Base-by-base conservation (phyloP, 2,329 filamentous ascomycete species). In the Fusarium sp. region DNA sequence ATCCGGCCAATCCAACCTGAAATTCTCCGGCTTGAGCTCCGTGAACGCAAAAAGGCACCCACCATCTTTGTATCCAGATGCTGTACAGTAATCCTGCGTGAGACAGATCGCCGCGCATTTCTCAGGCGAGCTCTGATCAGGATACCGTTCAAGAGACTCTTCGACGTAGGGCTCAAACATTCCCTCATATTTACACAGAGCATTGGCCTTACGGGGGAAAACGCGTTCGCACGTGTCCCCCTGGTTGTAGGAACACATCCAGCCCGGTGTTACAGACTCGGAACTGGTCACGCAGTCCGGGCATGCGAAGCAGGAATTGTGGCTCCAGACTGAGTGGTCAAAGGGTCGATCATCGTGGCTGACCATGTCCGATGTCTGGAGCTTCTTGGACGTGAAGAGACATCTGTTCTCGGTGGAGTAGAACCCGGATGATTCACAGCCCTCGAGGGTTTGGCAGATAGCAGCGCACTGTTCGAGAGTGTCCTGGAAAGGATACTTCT, bases 41-140 rank as follows among this genome's bases (percentile, higher is more conserved):
- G 15, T 34, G 4, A 8, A n/a, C 4, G 38, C 32, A 23, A 56
- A 47, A 14, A 26, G 42, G 11, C 57, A 64, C 6, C 17, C 38
- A 10, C 60, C 50, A 2, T 56, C 39, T 30, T 62, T 51, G 3
- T 42, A 51, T 14, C 26, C 57, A 21, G 57, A 56, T 7, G 39
- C 57, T 20, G 47, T 56, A 20, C 60, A 64, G 19, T 42, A 38
- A 10, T 5, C 3, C 14, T 32, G 20, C 2, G 20, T 47, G 7
- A 24, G 26, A 7, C 60, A 64, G 11, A 64, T 51, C 17, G 60
- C 57, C 6, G 45, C 60, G 9, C 56, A 63, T 34, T 56, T 52
- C 20, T n/a, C 59, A 12, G 43, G 32, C 4, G 56, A 62, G 4
- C 48, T 21, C 32, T 60, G 55, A 8, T 40, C 20, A 4, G 53